These are phyloP conservation scores for Immersiporthe knoxdaviesiana DNA, from an alignment of 2,329 filamentous ascomycete genomes.

Conservation along the genomic window DNA sequence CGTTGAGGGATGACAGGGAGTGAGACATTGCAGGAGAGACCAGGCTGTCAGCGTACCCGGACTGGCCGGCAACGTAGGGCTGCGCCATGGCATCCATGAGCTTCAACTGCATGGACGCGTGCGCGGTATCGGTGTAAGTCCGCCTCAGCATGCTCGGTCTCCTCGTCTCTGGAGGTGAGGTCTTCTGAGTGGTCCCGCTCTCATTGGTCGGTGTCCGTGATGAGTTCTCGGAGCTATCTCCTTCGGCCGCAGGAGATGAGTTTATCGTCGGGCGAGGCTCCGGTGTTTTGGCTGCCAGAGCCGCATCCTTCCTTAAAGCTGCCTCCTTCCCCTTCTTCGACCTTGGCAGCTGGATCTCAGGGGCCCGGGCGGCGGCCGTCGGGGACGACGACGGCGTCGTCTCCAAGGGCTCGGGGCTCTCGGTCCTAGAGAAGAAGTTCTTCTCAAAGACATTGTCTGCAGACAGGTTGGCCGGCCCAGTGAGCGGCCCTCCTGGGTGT, in stretches of 20 bases:
- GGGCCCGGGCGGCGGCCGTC: constrained; percentile 32
- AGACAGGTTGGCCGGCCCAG: constrained; percentile 74
- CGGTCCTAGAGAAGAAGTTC: constrained; percentile 66
- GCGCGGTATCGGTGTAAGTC: constrained; percentile 82
- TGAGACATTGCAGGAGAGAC: constrained; percentile 51
- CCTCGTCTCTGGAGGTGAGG: constrained; percentile 59
- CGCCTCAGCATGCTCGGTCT: constrained; percentile 71
- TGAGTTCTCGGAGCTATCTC: constrained; percentile 51
- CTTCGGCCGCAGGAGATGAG: constrained; percentile 26
- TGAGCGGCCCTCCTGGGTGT: constrained; percentile 66
- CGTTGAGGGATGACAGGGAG: constrained; percentile 45
- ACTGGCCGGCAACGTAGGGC: constrained; percentile 68
- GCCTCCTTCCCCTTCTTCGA: constrained; percentile 12
- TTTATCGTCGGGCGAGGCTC: constrained; percentile 10
- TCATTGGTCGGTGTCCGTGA: constrained; percentile 61
- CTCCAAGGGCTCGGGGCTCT: constrained; percentile 53
- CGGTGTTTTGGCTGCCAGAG: neutral
- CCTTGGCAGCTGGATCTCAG: constrained; percentile 26
- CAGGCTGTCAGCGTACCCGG: constrained; percentile 40
- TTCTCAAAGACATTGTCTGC: constrained; percentile 84
- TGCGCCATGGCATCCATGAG: constrained; percentile 84
- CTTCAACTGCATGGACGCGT: constrained; percentile 76
- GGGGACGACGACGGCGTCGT: constrained; percentile 43
- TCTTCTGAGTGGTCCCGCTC: constrained; percentile 55
- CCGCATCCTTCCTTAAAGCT: neutral